Evolutionary conservation across 768 basidiomycete genomes (phyloP), one percentile per base, ranked within the genome.

Genomic region (Pleurotus djamor): DNA sequence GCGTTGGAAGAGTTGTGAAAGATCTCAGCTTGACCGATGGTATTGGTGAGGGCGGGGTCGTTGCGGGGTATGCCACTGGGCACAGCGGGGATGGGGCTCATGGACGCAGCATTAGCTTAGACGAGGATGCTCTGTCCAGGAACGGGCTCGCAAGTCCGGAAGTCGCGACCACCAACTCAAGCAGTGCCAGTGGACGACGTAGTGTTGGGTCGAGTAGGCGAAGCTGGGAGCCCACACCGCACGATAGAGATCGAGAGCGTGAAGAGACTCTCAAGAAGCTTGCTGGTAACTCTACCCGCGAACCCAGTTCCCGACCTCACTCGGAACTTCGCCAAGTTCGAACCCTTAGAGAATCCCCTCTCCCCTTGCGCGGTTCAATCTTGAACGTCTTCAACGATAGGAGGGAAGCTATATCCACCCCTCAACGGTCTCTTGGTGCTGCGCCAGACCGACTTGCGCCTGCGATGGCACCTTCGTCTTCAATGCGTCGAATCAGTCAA

Each of bases 1-100:
- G 88, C 35, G 78, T 89, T 5, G 91, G 92, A 35, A 83, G 83
- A 69, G 77, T 88, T 9, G 69, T 92, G 60, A 79, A 84, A 60
- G 91, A 92, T 55, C 69, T 79, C 21, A 71, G 69, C 28, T 13
- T 43, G 54, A 28, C 52, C 13, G 52, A 35, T n/a, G 9, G 33
- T 38, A n/a, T 36, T 13, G 41, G 59, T 10, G 51, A 28, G 9
- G 41, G 59, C 14, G 51, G 32, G 9, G 67, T 65, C 32, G 70
- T 67, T 14, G 66, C 61, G 48, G 37, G 72, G 33, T 59, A 71
- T 52, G 45, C 71, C 47, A 66, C 69, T 58, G 66, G 69, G 49
- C 45, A 47, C 17, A 69, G 67, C 1, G 71, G 64, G 48, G 69
- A 70, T 17, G 74, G 74, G 51, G 67, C 78, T 44, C 83, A 85